Conservation (phyloP, 345 rosid genomes). For the Eucalyptus albens region DNA sequence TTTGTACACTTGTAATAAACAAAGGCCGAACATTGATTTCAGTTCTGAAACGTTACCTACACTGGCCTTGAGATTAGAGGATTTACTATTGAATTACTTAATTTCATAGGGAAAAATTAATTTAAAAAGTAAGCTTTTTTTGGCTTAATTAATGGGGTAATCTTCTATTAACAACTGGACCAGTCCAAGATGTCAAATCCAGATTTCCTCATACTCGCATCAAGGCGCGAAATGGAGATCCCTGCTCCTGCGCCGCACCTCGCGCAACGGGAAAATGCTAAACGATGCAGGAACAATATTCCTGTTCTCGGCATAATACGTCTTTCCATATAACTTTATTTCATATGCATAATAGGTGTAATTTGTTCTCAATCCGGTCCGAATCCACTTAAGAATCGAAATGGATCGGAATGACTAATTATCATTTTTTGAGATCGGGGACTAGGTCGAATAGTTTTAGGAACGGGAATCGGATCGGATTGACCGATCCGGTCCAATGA, state of each 20-base stretch:
- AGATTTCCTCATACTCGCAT: neutral
- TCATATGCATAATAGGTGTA: no score
- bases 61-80: neutral
- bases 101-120: neutral
- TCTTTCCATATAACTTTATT: neutral
- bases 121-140: neutral
- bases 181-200: neutral
- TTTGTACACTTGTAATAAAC: neutral
- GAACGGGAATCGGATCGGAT: rapidly evolving
- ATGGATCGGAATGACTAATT: no score
- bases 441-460: rapidly evolving
- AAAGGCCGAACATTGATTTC: neutral
- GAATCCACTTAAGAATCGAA: no score
- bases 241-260: neutral
- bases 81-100: no score
- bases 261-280: neutral
- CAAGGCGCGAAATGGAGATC: no score
- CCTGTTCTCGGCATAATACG: neutral
- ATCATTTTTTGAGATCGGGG: rapidly evolving
- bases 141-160: neutral
- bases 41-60: neutral
- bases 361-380: no score
- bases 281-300: neutral
- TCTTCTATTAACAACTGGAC: neutral
- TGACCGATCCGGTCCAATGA: rapidly evolving